phyloP scores from a whole-genome alignment of 495 filamentous ascomycete species.

The Neurospora hispaniola region DNA sequence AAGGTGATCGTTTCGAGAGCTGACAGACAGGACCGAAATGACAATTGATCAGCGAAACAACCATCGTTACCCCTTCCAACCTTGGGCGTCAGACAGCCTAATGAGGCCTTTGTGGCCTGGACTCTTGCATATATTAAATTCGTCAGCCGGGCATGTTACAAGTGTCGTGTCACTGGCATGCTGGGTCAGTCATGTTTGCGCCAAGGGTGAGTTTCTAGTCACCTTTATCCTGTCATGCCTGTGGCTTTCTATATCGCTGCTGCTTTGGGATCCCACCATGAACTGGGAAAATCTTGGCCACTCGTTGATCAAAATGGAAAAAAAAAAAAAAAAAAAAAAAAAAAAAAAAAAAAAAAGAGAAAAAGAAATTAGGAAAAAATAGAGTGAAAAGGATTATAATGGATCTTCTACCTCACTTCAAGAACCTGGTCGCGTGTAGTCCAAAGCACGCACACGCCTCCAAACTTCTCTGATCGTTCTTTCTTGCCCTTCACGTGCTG shows the following conservation, averaged over 20 bases:
- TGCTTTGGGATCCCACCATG: background rate
- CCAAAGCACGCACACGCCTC: constrained; percentile 48
- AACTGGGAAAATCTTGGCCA: background rate
- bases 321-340: background rate
- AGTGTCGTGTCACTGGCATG: background rate
- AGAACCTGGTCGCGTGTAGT: constrained; percentile 43
- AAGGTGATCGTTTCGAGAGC: constrained; percentile 17
- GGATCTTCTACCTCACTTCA: background rate
- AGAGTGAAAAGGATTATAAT: background rate
- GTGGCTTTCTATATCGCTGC: background rate
- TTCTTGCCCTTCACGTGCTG: constrained; percentile 52
- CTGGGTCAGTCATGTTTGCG: background rate
- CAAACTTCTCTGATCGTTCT: constrained; percentile 58
- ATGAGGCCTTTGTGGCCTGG: background rate
- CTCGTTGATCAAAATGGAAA: background rate
- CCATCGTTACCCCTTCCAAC: background rate
- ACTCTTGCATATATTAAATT: background rate
- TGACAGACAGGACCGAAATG: background rate
- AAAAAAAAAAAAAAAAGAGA: background rate
- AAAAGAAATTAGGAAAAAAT: too few species aligned
- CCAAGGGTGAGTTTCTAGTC: background rate
- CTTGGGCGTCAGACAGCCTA: background rate
- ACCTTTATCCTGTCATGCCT: background rate
- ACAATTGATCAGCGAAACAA: background rate
- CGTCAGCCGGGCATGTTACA: background rate